Percentiles rank a stretch among this genome's conserved stretches.
phyloP scores from a whole-genome alignment of 192 early-diverging fungal genomes.

The Backusella psychrophila region DNA sequence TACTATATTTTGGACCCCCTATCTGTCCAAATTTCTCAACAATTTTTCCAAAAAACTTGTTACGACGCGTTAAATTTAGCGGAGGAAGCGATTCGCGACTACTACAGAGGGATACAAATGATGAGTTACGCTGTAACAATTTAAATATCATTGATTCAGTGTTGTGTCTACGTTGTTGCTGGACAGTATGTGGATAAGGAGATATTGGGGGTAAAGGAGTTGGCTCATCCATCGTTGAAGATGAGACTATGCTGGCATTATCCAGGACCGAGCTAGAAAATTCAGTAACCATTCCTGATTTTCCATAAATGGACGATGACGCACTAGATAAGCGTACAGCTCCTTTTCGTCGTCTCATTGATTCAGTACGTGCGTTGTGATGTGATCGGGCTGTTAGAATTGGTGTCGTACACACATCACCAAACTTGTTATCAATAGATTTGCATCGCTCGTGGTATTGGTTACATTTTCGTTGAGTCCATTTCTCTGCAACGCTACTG shows the following conservation, averaged over 20 bases:
- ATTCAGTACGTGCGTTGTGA: neutral
- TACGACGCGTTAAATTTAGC: neutral
- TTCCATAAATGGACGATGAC: neutral
- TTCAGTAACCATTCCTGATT: neutral
- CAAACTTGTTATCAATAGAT: constrained; percentile 27
- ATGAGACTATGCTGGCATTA: neutral
- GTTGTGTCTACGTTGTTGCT: neutral
- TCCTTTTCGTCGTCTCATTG: neutral
- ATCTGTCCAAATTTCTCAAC: constrained; percentile 15
- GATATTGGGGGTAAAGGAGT: neutral
- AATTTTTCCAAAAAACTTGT: constrained; percentile 13
- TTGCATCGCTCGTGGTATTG: constrained; percentile 23
- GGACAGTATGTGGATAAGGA: neutral
- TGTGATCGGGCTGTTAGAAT: constrained; percentile 26
- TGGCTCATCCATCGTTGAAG: neutral
- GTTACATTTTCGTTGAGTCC: constrained; percentile 20
- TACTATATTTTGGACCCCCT: neutral
- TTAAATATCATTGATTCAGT: constrained; percentile 13
- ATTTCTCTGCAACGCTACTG: constrained; percentile 21
- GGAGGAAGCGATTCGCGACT: neutral
- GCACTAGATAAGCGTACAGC: neutral
- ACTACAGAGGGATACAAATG: neutral
- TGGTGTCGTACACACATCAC: constrained; percentile 32
- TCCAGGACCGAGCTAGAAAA: neutral
- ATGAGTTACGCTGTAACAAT: constrained; percentile 1